Conservation (phyloP, 768 basidiomycete genomes). For the Brasilioporus rufonigricans region DNA sequence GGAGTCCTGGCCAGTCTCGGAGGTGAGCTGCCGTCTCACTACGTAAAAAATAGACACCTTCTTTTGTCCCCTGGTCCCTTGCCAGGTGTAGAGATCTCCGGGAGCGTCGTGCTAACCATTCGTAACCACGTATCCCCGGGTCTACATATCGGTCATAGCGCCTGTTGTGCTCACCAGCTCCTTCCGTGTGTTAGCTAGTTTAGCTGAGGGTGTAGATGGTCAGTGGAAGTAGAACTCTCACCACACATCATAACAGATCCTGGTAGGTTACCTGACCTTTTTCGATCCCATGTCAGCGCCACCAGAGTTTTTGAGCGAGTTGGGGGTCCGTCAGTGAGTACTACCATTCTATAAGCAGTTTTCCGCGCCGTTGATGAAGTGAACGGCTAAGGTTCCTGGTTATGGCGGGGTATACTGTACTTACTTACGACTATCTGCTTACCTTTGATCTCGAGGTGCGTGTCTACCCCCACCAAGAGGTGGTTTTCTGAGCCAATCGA, state of each 20-base stretch:
- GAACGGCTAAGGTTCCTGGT: not conserved
- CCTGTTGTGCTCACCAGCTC: not conserved
- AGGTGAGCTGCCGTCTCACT: too few relatives aligned
- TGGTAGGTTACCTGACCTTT: not conserved
- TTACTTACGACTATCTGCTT: slow-evolving; percentile 16
- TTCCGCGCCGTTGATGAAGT: not conserved
- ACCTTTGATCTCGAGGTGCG: slow-evolving; percentile 17
- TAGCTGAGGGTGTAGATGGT: too few relatives aligned
- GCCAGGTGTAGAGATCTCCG: not conserved
- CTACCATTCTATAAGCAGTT: not conserved
- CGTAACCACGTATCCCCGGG: too few relatives aligned
- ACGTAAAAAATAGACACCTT: too few relatives aligned
- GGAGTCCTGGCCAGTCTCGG: too few relatives aligned
- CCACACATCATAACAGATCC: not conserved
- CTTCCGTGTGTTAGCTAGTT: not conserved
- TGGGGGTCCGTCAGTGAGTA: slow-evolving; percentile 5
- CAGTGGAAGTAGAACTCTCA: too few relatives aligned
- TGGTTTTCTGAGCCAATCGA: not conserved
- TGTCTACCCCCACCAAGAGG: not conserved
- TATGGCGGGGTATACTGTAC: slow-evolving; percentile 8
- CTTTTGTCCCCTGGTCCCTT: not conserved
- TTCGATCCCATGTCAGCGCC: not conserved
- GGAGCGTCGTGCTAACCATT: not conserved
- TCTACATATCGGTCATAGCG: not conserved
- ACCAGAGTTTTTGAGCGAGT: not conserved